Conservation (phyloP, 2,329 filamentous ascomycete genomes). For the Colletotrichum lini region DNA sequence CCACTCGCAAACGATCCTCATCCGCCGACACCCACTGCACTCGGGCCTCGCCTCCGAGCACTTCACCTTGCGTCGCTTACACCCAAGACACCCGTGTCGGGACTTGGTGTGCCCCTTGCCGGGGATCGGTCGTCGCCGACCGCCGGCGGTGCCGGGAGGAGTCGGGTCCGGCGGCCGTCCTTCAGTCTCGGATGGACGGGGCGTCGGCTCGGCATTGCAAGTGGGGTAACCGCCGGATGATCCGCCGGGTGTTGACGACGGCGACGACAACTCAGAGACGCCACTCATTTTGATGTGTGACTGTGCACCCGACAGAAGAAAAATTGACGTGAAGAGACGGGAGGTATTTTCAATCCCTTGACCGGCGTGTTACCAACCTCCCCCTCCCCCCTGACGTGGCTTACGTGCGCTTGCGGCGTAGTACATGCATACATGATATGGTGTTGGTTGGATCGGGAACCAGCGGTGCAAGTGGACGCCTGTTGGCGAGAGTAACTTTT, state of each 20-base stretch:
- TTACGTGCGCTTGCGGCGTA: no score
- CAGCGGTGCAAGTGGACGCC: no score
- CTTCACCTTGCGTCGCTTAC: conserved; percentile 61
- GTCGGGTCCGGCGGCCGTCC: background rate
- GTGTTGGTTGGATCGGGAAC: background rate
- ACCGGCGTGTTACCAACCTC: no score
- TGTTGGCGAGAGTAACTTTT: no score
- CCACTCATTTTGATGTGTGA: background rate
- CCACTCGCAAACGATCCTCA: conserved; percentile 56
- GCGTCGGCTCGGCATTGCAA: background rate
- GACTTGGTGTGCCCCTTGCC: conserved; percentile 55
- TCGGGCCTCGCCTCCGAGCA: conserved; percentile 55
- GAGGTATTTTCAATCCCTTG: no score
- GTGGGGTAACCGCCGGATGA: background rate
- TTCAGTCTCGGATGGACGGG: background rate
- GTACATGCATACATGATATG: no score
- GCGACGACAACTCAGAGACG: background rate
- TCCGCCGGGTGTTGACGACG: background rate
- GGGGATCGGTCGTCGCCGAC: conserved; percentile 46
- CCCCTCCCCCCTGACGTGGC: no score
- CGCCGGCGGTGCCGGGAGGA: no score
- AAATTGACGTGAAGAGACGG: background rate
- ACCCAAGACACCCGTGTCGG: conserved; percentile 51
- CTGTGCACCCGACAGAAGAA: background rate
- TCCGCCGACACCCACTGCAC: conserved; percentile 54